These are phyloP conservation scores for Pichia sp. DNA, from an alignment of 1,139 yeast species.

Conservation along the genomic window DNA sequence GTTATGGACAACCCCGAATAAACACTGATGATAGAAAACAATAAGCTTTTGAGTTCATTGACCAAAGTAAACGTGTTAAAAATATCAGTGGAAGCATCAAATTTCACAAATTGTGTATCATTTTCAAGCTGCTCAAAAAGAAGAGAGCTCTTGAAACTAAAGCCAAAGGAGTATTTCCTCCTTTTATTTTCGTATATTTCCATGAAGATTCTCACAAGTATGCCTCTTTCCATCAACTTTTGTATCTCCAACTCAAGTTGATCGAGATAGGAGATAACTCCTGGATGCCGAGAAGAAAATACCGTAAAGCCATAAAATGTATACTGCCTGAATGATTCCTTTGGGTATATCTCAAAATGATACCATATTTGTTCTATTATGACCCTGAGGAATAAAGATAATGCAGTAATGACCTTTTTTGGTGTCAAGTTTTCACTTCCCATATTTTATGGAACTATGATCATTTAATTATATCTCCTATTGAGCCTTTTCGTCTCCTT, in stretches of 20 bases:
- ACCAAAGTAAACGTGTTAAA: conserved; percentile 16
- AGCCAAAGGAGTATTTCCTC: conserved; percentile 24
- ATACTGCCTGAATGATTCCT: conserved; percentile 36
- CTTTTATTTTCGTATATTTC: conserved; percentile 18
- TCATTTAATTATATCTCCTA: neutral
- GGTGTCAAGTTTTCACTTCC: neutral
- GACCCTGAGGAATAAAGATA: conserved; percentile 9
- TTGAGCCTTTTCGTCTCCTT: neutral
- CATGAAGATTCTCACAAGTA: conserved; percentile 24
- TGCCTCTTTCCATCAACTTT: conserved; percentile 21
- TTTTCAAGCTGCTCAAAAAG: conserved; percentile 22
- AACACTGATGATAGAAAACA: conserved; percentile 26
- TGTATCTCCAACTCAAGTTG: conserved; percentile 21
- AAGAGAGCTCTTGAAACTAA: conserved; percentile 29
- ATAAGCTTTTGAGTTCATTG: conserved; percentile 26
- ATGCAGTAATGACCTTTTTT: conserved; percentile 1
- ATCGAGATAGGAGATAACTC: conserved; percentile 38
- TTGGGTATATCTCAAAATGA: conserved; percentile 42
- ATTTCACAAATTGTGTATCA: conserved; percentile 9
- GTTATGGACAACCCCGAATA: neutral
- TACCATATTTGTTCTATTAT: conserved; percentile 42
- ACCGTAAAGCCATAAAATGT: conserved; percentile 42
- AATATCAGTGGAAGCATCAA: neutral
- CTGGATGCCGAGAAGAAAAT: conserved; percentile 42
- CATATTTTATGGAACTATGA: neutral